Evolutionary conservation across 1,139 yeast genomes (phyloP).

Genomic region (Blastobotrys petasosporus): DNA sequence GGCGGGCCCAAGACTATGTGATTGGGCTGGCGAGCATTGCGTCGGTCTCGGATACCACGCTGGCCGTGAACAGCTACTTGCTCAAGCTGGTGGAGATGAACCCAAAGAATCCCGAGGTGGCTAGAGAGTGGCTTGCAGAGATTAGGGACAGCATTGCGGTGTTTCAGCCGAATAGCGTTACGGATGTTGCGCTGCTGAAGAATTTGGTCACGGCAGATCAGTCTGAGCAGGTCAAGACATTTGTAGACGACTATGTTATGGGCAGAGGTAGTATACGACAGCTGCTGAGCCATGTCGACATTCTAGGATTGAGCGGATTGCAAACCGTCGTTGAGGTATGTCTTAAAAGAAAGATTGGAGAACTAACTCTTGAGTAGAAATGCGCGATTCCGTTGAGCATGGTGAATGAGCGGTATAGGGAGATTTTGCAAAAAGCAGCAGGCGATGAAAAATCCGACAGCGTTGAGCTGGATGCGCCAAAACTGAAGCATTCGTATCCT

Average conservation of each 20-base stretch:
- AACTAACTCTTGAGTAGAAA: slow-evolving; percentile 4
- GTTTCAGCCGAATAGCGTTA: slow-evolving; percentile 29
- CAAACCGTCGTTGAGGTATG: slow-evolving; percentile 37
- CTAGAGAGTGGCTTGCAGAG: slow-evolving; percentile 27
- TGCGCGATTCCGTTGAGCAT: slow-evolving; percentile 5
- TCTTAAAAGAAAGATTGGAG: background rate
- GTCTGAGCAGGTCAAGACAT: slow-evolving; percentile 16
- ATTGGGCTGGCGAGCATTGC: slow-evolving; percentile 48
- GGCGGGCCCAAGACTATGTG: slow-evolving; percentile 66
- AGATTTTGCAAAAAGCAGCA: background rate
- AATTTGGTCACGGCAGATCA: slow-evolving; percentile 28
- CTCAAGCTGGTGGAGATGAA: slow-evolving; percentile 39
- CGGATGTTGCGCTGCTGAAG: slow-evolving; percentile 34
- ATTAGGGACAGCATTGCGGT: slow-evolving; percentile 24
- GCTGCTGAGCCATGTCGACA: slow-evolving; percentile 59
- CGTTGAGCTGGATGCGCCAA: background rate
- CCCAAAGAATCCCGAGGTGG: slow-evolving; percentile 28
- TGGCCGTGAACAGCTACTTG: slow-evolving; percentile 48
- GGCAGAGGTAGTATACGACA: slow-evolving; percentile 30
- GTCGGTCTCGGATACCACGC: slow-evolving; percentile 32
- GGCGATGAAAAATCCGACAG: background rate
- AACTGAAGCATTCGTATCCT: background rate
- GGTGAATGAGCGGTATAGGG: slow-evolving; percentile 6
- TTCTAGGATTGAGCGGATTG: slow-evolving; percentile 61
- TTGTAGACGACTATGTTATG: slow-evolving; percentile 31